Evolutionary conservation across 352 stramenopile genomes (phyloP).

Genomic region (Phytopythium mirpurense): DNA sequence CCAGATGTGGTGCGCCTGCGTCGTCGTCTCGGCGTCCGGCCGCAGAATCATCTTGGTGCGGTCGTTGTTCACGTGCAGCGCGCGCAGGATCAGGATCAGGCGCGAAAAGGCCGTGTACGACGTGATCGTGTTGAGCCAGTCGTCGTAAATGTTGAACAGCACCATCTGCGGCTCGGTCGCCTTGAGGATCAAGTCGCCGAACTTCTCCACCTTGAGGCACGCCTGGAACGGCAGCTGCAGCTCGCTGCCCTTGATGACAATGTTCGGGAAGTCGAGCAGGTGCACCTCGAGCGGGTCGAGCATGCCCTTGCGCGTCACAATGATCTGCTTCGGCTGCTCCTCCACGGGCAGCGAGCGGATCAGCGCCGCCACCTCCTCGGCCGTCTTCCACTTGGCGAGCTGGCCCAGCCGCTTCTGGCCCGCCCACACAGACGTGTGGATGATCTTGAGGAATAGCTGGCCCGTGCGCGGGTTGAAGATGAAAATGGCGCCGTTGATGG

Average conservation of each 20-base stretch:
- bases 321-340: conserved; percentile 99
- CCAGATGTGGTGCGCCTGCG: conserved; percentile 99
- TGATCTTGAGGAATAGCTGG: conserved; percentile 99
- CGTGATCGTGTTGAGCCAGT: conserved; percentile 99
- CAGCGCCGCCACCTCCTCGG: conserved; percentile 98
- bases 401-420: conserved; percentile 99
- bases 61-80: conserved; percentile 97
- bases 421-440: conserved; percentile 99
- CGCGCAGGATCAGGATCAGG: conserved; percentile 98
- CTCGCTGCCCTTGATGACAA: conserved; percentile 99
- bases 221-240: conserved; percentile 99
- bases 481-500: conserved; percentile 99
- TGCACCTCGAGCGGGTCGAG: conserved; percentile 99
- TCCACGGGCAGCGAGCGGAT: conserved; percentile 99
- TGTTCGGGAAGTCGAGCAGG: conserved; percentile 99
- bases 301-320: conserved; percentile 99
- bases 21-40: conserved; percentile 98
- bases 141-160: conserved; percentile 99
- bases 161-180: conserved; percentile 99
- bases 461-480: conserved; percentile 99
- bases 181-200: conserved; percentile 99
- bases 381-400: conserved; percentile 99
- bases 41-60: conserved; percentile 96
- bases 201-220: conserved; percentile 99
- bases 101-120: conserved; percentile 99